Evolutionary conservation across 768 basidiomycete species (phyloP).

Genomic region (Crassisporium funariophilum): DNA sequence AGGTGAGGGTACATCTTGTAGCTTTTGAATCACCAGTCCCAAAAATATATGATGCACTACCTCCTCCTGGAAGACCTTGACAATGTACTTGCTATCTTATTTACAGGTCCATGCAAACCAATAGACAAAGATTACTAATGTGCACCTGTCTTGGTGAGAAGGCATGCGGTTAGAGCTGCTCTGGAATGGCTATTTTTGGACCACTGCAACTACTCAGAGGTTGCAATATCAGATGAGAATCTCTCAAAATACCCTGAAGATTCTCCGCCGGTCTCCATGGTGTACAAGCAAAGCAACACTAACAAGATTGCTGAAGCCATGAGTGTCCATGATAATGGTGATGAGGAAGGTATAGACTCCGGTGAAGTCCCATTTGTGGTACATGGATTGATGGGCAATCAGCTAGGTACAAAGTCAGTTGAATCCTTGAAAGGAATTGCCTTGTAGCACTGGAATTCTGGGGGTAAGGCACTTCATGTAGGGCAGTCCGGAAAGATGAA

Average conservation of each 20-base stretch:
- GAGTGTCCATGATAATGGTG: conserved; percentile 25
- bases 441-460: conserved; percentile 25
- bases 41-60: conserved; percentile 26
- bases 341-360: conserved; percentile 27
- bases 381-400: conserved; percentile 34
- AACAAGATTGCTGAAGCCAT: conserved; percentile 25
- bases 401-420: conserved; percentile 19
- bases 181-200: conserved; percentile 39
- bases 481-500: conserved; percentile 27
- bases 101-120: conserved; percentile 33
- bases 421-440: conserved; percentile 23
- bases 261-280: conserved; percentile 21
- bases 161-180: conserved; percentile 28
- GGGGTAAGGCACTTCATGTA: conserved; percentile 27
- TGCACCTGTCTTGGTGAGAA: conserved; percentile 30
- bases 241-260: conserved; percentile 24
- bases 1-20: conserved; percentile 26
- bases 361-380: conserved; percentile 40
- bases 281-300: conserved; percentile 3
- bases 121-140: conserved; percentile 27
- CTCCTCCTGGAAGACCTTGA: conserved; percentile 31
- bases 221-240: conserved; percentile 30
- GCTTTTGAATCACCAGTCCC: conserved; percentile 25
- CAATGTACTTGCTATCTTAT: conserved; percentile 37
- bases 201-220: conserved; percentile 34